A percentile compares a stretch with the other conserved stretches of the same genome.
These are phyloP conservation scores for Eutrema salsugineum DNA, from an alignment of 441 rosid genomes.

Conservation along the genomic window DNA sequence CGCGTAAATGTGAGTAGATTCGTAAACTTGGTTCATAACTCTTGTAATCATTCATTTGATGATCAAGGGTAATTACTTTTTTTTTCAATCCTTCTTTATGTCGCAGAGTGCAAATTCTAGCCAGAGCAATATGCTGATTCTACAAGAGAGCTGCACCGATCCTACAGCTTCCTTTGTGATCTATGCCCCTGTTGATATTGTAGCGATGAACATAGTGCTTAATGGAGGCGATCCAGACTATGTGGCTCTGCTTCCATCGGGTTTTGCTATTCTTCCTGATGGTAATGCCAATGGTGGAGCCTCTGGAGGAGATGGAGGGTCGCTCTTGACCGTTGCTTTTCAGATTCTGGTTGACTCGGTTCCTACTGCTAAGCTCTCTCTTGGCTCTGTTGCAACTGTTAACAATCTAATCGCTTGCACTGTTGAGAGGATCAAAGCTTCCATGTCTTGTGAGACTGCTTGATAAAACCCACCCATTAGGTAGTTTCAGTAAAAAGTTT, in stretches of 20 bases:
- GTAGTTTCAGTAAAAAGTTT: not conserved
- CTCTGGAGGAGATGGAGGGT: slow-evolving; percentile 49
- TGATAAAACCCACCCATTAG: slow-evolving; percentile 7
- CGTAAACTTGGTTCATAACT: not conserved
- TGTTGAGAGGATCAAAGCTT: slow-evolving; percentile 83
- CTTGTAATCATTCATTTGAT: not conserved
- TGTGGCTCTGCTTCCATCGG: slow-evolving; percentile 84
- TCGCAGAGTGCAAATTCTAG: slow-evolving; percentile 68
- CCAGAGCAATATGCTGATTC: slow-evolving; percentile 87
- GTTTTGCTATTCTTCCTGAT: slow-evolving; percentile 87
- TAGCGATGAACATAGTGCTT: slow-evolving; percentile 73
- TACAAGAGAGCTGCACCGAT: slow-evolving; percentile 81
- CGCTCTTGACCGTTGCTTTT: slow-evolving; percentile 88
- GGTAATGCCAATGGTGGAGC: slow-evolving; percentile 45
- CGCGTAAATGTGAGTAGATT: slow-evolving; percentile 41
- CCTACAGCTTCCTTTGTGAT: slow-evolving; percentile 75
- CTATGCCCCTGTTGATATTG: slow-evolving; percentile 84
- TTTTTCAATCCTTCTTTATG: not conserved
- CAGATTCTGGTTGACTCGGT: slow-evolving; percentile 94
- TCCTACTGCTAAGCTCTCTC: slow-evolving; percentile 94
- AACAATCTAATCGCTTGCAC: slow-evolving; percentile 91
- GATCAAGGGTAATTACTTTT: not conserved
- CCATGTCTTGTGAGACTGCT: slow-evolving; percentile 62
- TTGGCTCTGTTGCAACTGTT: slow-evolving; percentile 96
- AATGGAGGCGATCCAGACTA: slow-evolving; percentile 81